A percentile compares a stretch with the other conserved stretches of the same genome.
Evolutionary conservation across 208 protist genomes (phyloP).

Genomic region (Leishmania tarentolae): DNA sequence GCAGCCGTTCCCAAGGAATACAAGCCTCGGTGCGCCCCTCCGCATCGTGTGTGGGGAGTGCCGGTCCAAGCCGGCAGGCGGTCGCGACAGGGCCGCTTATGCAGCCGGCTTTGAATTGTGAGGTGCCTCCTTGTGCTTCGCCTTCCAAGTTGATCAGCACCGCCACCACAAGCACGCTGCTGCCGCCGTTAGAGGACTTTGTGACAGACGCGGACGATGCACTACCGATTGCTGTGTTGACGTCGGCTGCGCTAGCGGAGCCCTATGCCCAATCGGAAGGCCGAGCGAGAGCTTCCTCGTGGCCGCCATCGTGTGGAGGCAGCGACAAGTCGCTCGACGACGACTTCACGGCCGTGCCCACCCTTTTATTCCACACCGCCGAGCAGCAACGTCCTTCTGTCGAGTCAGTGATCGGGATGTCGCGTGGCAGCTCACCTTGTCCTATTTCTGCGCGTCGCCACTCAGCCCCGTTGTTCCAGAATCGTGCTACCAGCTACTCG

Average conservation of each 20-base stretch:
- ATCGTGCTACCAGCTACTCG: background rate
- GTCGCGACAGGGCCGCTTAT: background rate
- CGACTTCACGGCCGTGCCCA: background rate
- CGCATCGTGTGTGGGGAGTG: slow-evolving; percentile 1
- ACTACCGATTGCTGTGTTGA: background rate
- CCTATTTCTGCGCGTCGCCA: background rate
- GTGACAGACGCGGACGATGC: background rate
- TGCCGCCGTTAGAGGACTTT: background rate
- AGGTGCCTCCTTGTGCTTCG: background rate
- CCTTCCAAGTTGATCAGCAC: background rate
- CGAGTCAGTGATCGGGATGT: background rate
- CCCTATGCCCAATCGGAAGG: background rate
- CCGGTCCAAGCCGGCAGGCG: background rate
- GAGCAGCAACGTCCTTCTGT: slow-evolving; percentile 5
- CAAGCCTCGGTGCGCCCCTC: slow-evolving; percentile 1
- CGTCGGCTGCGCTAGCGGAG: background rate
- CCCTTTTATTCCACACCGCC: background rate
- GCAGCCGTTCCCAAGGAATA: background rate
- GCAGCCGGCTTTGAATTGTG: background rate
- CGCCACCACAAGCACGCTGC: background rate
- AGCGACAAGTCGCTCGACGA: background rate
- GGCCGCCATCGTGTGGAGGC: background rate
- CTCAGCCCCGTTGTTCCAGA: background rate
- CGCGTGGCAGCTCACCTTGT: too few species aligned
- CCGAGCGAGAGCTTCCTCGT: background rate